Evolutionary conservation across 805 yeast genomes (phyloP), one percentile per base, ranked within the genome.

Genomic region (Sungouiella thailandica): DNA sequence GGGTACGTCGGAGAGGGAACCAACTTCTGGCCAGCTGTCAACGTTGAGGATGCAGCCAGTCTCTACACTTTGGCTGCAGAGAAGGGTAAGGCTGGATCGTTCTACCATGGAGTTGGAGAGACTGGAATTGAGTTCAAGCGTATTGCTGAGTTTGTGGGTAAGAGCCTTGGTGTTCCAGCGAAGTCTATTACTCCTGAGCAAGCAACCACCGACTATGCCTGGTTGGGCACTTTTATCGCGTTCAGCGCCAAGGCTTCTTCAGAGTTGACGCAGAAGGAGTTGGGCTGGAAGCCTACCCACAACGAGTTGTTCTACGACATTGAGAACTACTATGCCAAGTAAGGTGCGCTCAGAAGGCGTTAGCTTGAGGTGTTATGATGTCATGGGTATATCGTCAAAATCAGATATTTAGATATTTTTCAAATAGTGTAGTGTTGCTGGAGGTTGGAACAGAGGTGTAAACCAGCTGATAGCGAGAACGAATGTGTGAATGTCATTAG

Each of bases 1-100:
- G 39, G 55, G 5, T 66, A 59, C 44, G 43, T 59, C 7, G 72
- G 67, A 9, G 62, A 54, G 20, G 65, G 62, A 14, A 35, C 40
- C 10, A 53, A 49, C 34, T 32, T 25, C 5, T 63, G 66, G 65
- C 35, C 60, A 2, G 57, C 61, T 5, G 58, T 53, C 24, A 48
- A 57, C 32, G 46, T 47, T 7, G 15, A 22, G 3, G 71, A 65
- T 47, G 59, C 55, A 12, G 69, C 66, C 10, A 32, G 14, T 4
- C 28, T 60, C 14, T 62, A 35, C 50, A 26, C 52, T 28, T 28
- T 46, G 37, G 57, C 53, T 37, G 19, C 52, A 26, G 50, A 57
- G 34, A 45, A 48, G 24, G 50, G 57, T 17, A 31, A 35, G 26
- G 42, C 61, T 34, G 55, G 60, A 23, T 29, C 32, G 23, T 40